These are phyloP conservation scores for Zasmidium angulare DNA, from an alignment of 2,329 filamentous ascomycete genomes.

Conservation along the genomic window DNA sequence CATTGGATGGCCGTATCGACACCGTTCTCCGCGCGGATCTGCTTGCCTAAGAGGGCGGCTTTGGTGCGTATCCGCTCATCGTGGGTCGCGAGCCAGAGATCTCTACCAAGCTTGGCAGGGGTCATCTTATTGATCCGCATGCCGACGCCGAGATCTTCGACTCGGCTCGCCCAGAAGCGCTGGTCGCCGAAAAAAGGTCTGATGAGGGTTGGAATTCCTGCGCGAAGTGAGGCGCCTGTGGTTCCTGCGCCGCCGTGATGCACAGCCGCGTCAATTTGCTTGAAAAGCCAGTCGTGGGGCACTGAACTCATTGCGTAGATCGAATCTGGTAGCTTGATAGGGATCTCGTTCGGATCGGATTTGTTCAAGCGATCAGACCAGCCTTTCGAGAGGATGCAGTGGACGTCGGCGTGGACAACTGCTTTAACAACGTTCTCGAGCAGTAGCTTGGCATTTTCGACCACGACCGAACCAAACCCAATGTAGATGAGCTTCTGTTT, in stretches of 20 bases:
- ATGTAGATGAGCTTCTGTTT: conserved; percentile 93
- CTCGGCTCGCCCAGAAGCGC: conserved; percentile 87
- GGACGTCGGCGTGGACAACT: conserved; percentile 84
- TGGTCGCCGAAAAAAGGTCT: conserved; percentile 98
- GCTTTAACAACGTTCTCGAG: conserved; percentile 92
- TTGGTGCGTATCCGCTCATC: conserved; percentile 89
- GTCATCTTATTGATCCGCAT: conserved; percentile 88
- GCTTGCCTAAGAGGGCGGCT: conserved; percentile 76
- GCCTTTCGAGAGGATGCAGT: conserved; percentile 92
- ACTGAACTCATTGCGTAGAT: conserved; percentile 87
- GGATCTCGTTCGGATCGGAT: conserved; percentile 55
- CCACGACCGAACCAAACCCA: conserved; percentile 94
- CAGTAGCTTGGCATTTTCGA: conserved; percentile 82
- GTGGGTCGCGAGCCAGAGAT: conserved; percentile 87
- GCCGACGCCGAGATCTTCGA: conserved; percentile 91
- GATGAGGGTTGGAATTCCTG: conserved; percentile 89
- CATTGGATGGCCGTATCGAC: conserved; percentile 87
- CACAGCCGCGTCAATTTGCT: conserved; percentile 86
- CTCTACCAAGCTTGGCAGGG: conserved; percentile 77
- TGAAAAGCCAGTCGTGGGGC: conserved; percentile 96
- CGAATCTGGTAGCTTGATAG: conserved; percentile 69
- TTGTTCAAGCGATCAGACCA: conserved; percentile 84
- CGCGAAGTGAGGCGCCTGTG: conserved; percentile 86
- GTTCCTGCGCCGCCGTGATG: conserved; percentile 96
- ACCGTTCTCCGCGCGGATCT: conserved; percentile 87